Evolutionary conservation across 164 flowering plant genomes (phyloP), one percentile per base, ranked within the genome.

Genomic region (Tetrastigma voinierianum): DNA sequence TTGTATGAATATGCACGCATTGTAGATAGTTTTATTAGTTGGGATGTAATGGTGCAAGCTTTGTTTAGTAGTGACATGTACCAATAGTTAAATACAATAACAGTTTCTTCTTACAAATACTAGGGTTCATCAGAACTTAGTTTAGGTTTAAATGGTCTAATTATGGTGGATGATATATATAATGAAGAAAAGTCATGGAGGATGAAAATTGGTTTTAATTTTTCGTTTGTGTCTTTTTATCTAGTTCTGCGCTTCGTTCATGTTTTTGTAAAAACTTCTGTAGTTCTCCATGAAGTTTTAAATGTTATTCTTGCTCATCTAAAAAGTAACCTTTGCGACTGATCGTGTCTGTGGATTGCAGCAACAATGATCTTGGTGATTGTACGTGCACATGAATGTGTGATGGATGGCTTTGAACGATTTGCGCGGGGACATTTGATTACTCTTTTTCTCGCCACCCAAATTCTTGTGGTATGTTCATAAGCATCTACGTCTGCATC

Each of bases 401-500:
- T 96, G 62, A 96, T 96, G 99, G 99, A 96, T 86, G 99, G 99
- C 45, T 96, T 96, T 82, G 99, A 96, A 83, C 94, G 98, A 51
- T 96, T 96, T 78, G 99, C 99, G 17, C 99, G 93, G 76, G 99
- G 99, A 18, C 99, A 96, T 78, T 68, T 96, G 66, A 96, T 96
- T 60, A 96, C 99, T 13, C 96, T 96, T 45, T 96, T 96, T 77
- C 93, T 98, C 4, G 99, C 99, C 59, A 96, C 99, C 68, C n/a
- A n/a, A 96, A 96, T 76, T 96, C 93, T 72, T 96, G 99, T 72
- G 99, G 99, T 96, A 79, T 49, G 78, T 74, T 48, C 24, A n/a
- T n/a, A n/a, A n/a, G n/a, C n/a, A n/a, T n/a, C n/a, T n/a, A n/a
- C n/a, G n/a, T n/a, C n/a, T n/a, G n/a, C n/a, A n/a, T n/a, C n/a